These are phyloP conservation scores for Panaeolus papilionaceus DNA, from an alignment of 768 basidiomycete species.

Conservation along the genomic window DNA sequence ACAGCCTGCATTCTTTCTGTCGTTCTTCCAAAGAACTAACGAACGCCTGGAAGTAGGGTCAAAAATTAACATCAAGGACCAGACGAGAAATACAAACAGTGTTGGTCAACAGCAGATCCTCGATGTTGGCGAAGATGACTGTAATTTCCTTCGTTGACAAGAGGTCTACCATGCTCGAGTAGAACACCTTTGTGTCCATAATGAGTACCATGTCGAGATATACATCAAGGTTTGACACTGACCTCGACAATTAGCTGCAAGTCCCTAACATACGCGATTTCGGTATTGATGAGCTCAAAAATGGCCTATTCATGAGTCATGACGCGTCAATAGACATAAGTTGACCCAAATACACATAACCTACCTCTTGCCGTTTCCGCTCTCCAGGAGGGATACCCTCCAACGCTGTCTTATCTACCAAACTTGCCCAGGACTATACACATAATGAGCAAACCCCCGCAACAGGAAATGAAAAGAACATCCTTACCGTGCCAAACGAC, in stretches of 20 bases:
- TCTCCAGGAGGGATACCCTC: constrained; percentile 82
- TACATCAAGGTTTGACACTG: constrained; percentile 21
- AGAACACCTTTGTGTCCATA: constrained; percentile 69
- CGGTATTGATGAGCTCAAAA: constrained; percentile 94
- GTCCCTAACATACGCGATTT: constrained; percentile 88
- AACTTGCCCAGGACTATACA: constrained; percentile 86
- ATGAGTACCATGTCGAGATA: not conserved
- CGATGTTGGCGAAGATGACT: constrained; percentile 91
- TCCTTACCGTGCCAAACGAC: constrained; percentile 69
- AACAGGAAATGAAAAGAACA: constrained; percentile 12
- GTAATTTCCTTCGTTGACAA: constrained; percentile 79
- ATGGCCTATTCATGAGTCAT: constrained; percentile 61
- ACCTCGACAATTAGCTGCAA: constrained; percentile 93
- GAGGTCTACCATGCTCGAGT: constrained; percentile 74
- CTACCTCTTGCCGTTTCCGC: constrained; percentile 86
- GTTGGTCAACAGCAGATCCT: constrained; percentile 89
- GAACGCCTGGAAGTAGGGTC: constrained; percentile 59
- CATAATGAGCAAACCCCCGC: constrained; percentile 16
- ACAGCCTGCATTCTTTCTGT: constrained; percentile 91
- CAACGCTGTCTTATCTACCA: constrained; percentile 85
- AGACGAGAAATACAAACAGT: constrained; percentile 57
- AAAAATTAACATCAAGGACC: not conserved
- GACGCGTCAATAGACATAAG: constrained; percentile 2
- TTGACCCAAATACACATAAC: not conserved
- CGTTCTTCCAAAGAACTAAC: constrained; percentile 89